Evolutionary conservation across 1,284 basidiomycete genomes (phyloP).

Genomic region (Ceratobasidium sp.): DNA sequence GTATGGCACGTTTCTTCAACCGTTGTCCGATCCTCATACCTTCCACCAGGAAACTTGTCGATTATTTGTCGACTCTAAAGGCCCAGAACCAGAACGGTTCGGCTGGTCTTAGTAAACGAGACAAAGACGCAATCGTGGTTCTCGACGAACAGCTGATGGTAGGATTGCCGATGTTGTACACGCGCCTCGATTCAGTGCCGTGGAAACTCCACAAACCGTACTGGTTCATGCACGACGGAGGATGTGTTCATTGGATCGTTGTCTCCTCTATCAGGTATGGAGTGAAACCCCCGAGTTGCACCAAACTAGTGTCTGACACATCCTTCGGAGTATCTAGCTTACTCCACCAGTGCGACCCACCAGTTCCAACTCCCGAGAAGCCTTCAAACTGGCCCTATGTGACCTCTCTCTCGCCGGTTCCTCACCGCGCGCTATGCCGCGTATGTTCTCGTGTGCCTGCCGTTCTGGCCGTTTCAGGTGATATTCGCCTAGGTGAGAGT

Average conservation of each 20-base stretch:
- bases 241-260: conserved; percentile 40
- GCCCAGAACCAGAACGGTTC: conserved; percentile 23
- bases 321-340: conserved; percentile 22
- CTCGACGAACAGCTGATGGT: conserved; percentile 38
- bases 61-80: conserved; percentile 35
- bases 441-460: conserved; percentile 42
- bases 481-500: conserved; percentile 31
- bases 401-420: conserved; percentile 36
- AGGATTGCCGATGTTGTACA: conserved; percentile 37
- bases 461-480: conserved; percentile 38
- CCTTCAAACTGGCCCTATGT: conserved; percentile 43
- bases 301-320: conserved; percentile 11
- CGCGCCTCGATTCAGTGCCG: conserved; percentile 27
- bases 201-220: conserved; percentile 44
- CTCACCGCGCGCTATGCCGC: conserved; percentile 42
- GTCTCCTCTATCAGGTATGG: conserved; percentile 42
- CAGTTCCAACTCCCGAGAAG: conserved; percentile 40
- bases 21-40: conserved; percentile 2
- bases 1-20: conserved; percentile 13
- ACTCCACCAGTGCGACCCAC: conserved; percentile 37
- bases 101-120: conserved; percentile 30
- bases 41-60: conserved; percentile 34
- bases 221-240: conserved; percentile 43
- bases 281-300: conserved; percentile 9
- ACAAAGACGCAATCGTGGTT: conserved; percentile 39